Evolutionary conservation across 2,329 filamentous ascomycete species (phyloP).

Genomic region (Stachybotrys echinatus): DNA sequence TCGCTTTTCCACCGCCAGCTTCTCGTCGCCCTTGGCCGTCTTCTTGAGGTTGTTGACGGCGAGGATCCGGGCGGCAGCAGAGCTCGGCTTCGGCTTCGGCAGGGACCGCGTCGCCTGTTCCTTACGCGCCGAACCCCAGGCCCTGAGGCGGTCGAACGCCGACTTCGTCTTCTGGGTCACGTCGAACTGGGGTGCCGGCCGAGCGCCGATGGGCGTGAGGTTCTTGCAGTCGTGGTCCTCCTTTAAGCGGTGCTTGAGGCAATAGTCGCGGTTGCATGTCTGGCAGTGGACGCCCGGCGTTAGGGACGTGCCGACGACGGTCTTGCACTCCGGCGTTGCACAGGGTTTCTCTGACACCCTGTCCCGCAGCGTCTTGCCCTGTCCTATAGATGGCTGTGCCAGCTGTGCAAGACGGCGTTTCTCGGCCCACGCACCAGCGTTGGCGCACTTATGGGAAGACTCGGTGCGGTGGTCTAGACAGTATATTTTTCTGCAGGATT

Average conservation of each 20-base stretch:
- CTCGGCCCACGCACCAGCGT: slow-evolving; percentile 58
- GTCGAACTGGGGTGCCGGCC: slow-evolving; percentile 31
- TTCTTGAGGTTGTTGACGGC: slow-evolving; percentile 78
- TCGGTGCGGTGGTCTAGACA: slow-evolving; percentile 94
- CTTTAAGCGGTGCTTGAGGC: slow-evolving; percentile 67
- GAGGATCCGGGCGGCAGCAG: slow-evolving; percentile 57
- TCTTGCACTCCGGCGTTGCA: slow-evolving; percentile 61
- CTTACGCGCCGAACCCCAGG: slow-evolving; percentile 75
- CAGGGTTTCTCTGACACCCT: slow-evolving; percentile 61
- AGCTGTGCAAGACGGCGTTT: slow-evolving; percentile 50
- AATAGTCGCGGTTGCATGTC: slow-evolving; percentile 68
- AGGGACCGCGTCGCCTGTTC: slow-evolving; percentile 53
- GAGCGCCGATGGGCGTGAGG: slow-evolving; percentile 54
- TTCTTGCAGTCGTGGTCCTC: slow-evolving; percentile 85
- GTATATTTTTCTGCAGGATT: slow-evolving; percentile 78
- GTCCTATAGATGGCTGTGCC: slow-evolving; percentile 46
- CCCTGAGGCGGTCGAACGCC: slow-evolving; percentile 70
- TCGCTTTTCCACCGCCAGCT: slow-evolving; percentile 75
- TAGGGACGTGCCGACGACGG: slow-evolving; percentile 62
- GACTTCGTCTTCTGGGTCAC: slow-evolving; percentile 60
- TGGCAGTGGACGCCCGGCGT: slow-evolving; percentile 66
- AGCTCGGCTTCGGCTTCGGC: slow-evolving; percentile 58
- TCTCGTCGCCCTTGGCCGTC: slow-evolving; percentile 83
- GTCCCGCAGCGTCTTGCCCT: slow-evolving; percentile 49
- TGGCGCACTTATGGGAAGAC: slow-evolving; percentile 64